Evolutionary conservation across 148 eudicot species (phyloP).

Genomic region (Amaranthus cruentus): DNA sequence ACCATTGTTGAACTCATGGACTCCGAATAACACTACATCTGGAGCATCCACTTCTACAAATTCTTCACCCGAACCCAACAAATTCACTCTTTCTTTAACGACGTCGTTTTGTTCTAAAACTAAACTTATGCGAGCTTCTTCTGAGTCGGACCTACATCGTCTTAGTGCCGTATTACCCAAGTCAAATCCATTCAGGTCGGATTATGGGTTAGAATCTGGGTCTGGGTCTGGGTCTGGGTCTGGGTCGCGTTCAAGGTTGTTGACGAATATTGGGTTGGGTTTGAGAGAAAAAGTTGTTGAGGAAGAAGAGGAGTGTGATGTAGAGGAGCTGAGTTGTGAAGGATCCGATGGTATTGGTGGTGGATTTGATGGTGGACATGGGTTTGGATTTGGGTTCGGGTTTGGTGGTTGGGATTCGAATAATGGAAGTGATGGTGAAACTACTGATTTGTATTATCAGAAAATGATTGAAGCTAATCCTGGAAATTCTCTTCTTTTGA

Average conservation of each 20-base stretch:
- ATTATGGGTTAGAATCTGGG: neutral
- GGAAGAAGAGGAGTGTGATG: constrained; percentile 10
- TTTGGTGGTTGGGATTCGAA: constrained; percentile 19
- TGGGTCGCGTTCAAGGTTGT: constrained; percentile 18
- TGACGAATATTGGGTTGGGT: constrained; percentile 28
- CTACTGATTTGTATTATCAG: constrained; percentile 44
- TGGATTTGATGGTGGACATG: constrained; percentile 24
- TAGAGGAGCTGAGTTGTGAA: neutral
- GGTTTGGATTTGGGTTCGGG: constrained; percentile 18
- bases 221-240: neutral
- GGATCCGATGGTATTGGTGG: constrained; percentile 17
- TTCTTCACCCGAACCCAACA: constrained; percentile 3
- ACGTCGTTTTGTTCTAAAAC: neutral
- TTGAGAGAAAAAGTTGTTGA: constrained; percentile 18
- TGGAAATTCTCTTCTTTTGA: constrained; percentile 46
- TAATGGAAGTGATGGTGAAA: constrained; percentile 15
- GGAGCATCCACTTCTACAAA: neutral
- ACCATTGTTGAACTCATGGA: constrained; percentile 40
- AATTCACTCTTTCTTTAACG: neutral
- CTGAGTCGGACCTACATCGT: constrained; percentile 39
- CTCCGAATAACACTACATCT: constrained; percentile 19
- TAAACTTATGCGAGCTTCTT: constrained; percentile 28
- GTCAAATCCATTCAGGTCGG: constrained; percentile 12
- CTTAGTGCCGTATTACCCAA: constrained; percentile 13
- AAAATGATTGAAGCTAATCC: constrained; percentile 60